Evolutionary conservation across 2,329 filamentous ascomycete species (phyloP).

Genomic region (Neophaeococcomyces mojaviensis): DNA sequence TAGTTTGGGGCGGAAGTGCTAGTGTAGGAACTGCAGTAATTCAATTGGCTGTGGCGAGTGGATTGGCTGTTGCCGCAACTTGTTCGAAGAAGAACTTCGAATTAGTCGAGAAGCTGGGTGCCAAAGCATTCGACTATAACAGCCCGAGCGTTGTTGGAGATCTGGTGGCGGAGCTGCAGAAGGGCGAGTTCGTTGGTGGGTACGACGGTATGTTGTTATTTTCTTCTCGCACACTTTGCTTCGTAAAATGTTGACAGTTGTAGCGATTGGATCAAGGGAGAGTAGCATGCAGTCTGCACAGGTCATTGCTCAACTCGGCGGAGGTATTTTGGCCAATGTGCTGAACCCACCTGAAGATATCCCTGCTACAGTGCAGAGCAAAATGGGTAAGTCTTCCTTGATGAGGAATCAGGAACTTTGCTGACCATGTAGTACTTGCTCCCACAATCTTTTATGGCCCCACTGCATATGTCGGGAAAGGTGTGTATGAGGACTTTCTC

Average conservation of each 20-base stretch:
- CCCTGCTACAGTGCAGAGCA: slow-evolving; percentile 12
- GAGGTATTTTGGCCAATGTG: slow-evolving; percentile 14
- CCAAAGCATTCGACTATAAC: slow-evolving; percentile 38
- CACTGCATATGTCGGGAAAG: slow-evolving; percentile 23
- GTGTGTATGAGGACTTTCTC: slow-evolving; percentile 28
- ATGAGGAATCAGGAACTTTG: background rate
- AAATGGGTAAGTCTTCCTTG: slow-evolving; percentile 8
- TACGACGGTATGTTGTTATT: slow-evolving; percentile 14
- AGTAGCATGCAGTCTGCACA: slow-evolving; percentile 13
- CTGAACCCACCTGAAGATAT: slow-evolving; percentile 12
- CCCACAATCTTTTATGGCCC: slow-evolving; percentile 6
- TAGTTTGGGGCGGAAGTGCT: slow-evolving; percentile 48
- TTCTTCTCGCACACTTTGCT: background rate
- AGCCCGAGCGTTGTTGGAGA: slow-evolving; percentile 16
- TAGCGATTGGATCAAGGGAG: slow-evolving; percentile 14
- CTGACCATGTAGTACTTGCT: slow-evolving; percentile 13
- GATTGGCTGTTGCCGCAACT: slow-evolving; percentile 34
- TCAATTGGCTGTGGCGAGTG: slow-evolving; percentile 35
- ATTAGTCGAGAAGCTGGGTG: slow-evolving; percentile 38
- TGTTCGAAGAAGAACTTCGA: slow-evolving; percentile 38
- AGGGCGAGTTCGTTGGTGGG: slow-evolving; percentile 9
- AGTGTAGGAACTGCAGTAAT: slow-evolving; percentile 40
- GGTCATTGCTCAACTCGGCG: slow-evolving; percentile 18
- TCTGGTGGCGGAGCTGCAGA: slow-evolving; percentile 15
- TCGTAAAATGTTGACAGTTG: background rate